phyloP scores from a whole-genome alignment of 1,284 basidiomycete genomes.

The Rhodotorula sp. region DNA sequence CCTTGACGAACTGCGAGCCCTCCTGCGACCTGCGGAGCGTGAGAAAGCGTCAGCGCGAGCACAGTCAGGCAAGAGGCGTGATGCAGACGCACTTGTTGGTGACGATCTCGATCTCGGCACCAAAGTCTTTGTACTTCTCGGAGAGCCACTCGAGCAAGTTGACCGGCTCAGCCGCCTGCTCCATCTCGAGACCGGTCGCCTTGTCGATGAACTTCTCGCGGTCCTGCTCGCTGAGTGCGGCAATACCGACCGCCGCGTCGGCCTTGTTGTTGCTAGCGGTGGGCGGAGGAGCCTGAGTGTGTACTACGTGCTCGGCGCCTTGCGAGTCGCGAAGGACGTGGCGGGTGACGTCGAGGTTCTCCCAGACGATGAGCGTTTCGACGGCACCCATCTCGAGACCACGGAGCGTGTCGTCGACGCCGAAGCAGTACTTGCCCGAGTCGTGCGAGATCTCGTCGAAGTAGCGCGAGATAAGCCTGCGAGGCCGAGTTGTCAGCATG shows the following conservation, averaged over 20 bases:
- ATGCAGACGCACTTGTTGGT: conserved; percentile 49
- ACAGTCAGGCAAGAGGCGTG: conserved; percentile 24
- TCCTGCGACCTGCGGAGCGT: conserved; percentile 71
- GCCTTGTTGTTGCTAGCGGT: conserved; percentile 50
- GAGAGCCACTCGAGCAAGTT: conserved; percentile 95
- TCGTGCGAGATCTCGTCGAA: conserved; percentile 99
- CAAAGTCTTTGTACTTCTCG: conserved; percentile 97
- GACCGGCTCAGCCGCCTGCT: conserved; percentile 73
- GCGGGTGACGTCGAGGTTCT: conserved; percentile 86
- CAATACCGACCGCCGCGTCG: conserved; percentile 40
- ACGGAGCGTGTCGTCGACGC: conserved; percentile 94
- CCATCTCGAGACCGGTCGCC: conserved; percentile 93
- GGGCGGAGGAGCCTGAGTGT: conserved; percentile 52
- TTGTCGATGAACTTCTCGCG: conserved; percentile 93
- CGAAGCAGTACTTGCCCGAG: conserved; percentile 96
- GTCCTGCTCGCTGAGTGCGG: conserved; percentile 64
- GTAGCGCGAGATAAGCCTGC: conserved; percentile 84
- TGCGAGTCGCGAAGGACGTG: conserved; percentile 84
- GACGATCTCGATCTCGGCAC: conserved; percentile 77
- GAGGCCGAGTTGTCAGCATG: background rate
- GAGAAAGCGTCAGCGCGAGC: conserved; percentile 22
- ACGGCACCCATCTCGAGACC: conserved; percentile 94
- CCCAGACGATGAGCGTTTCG: conserved; percentile 98
- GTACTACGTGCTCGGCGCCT: conserved; percentile 78
- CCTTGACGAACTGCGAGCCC: conserved; percentile 97